These are phyloP conservation scores for Didymella lethalis DNA, from an alignment of 2,329 filamentous ascomycete genomes.

Conservation along the genomic window DNA sequence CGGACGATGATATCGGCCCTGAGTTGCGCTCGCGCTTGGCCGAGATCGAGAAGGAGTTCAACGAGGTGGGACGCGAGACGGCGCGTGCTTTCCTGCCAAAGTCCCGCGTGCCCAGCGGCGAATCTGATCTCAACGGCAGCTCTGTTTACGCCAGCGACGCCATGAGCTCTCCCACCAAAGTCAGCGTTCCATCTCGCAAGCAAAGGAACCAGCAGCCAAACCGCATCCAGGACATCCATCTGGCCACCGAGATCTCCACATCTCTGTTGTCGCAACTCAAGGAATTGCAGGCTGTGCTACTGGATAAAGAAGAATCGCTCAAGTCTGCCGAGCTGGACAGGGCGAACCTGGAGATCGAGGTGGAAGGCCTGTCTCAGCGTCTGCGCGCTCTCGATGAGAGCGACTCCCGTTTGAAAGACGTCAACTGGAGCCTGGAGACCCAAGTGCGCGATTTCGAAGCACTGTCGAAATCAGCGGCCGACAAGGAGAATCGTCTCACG, in stretches of 20 bases:
- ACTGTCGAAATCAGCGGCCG: constrained; percentile 75
- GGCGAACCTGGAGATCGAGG: constrained; percentile 81
- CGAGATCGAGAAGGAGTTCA: constrained; percentile 93
- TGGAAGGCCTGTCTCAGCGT: constrained; percentile 79
- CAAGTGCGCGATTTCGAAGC: constrained; percentile 84
- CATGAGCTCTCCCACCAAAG: constrained; percentile 85
- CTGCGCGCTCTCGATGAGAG: constrained; percentile 87
- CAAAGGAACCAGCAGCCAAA: constrained; percentile 88
- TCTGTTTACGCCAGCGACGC: constrained; percentile 79
- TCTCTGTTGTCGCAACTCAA: constrained; percentile 93
- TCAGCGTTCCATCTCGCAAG: constrained; percentile 85
- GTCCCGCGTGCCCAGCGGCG: constrained; percentile 71
- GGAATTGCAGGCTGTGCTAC: constrained; percentile 82
- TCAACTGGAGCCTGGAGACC: constrained; percentile 97
- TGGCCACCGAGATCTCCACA: constrained; percentile 97
- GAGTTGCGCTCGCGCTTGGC: constrained; percentile 83
- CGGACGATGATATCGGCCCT: constrained; percentile 76
- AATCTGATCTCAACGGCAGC: constrained; percentile 45
- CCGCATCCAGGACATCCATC: constrained; percentile 93
- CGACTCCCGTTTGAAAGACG: constrained; percentile 95
- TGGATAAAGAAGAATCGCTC: constrained; percentile 86
- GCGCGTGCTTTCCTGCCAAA: constrained; percentile 89
- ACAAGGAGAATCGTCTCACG: constrained; percentile 82
- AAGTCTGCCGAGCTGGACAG: constrained; percentile 78
- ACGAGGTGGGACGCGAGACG: constrained; percentile 89